Conservation (phyloP, 1,139 yeast species). For the Candida glucosophila region DNA sequence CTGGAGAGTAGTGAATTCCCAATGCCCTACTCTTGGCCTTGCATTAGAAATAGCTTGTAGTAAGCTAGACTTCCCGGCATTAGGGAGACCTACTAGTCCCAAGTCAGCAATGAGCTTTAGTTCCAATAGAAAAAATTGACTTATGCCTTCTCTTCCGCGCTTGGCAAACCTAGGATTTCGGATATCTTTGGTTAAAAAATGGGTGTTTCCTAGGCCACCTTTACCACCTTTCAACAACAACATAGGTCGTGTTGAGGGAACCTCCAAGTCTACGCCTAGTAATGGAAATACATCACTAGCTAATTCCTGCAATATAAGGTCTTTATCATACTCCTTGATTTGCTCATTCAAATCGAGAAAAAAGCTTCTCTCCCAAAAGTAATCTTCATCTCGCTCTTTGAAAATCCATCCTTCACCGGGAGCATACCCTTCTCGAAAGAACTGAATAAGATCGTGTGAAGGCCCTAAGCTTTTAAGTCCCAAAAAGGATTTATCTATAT, state of each 20-base stretch:
- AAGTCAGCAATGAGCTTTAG: slow-evolving; percentile 82
- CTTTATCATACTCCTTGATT: slow-evolving; percentile 58
- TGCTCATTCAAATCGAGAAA: slow-evolving; percentile 55
- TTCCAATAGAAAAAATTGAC: slow-evolving; percentile 66
- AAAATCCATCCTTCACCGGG: slow-evolving; percentile 87
- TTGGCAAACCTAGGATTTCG: slow-evolving; percentile 88
- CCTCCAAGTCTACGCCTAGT: slow-evolving; percentile 65
- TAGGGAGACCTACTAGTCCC: slow-evolving; percentile 91
- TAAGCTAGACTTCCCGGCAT: slow-evolving; percentile 91
- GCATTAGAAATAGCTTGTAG: slow-evolving; percentile 86
- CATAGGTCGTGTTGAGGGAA: slow-evolving; percentile 60
- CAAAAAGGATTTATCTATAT: slow-evolving; percentile 18
- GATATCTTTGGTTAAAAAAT: slow-evolving; percentile 72
- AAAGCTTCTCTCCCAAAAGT: slow-evolving; percentile 55
- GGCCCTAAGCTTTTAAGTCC: slow-evolving; percentile 16
- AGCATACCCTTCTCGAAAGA: slow-evolving; percentile 44
- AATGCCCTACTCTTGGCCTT: slow-evolving; percentile 85
- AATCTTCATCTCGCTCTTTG: slow-evolving; percentile 64
- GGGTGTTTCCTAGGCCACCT: slow-evolving; percentile 97
- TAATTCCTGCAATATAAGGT: slow-evolving; percentile 52
- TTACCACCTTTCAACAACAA: slow-evolving; percentile 73
- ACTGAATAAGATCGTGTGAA: slow-evolving; percentile 33
- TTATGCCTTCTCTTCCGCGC: slow-evolving; percentile 63
- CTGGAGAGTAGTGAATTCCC: slow-evolving; percentile 92
- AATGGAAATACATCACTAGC: slow-evolving; percentile 65